These are phyloP conservation scores for Pythium plurisporium DNA, from an alignment of 352 stramenopile genomes.

Conservation along the genomic window DNA sequence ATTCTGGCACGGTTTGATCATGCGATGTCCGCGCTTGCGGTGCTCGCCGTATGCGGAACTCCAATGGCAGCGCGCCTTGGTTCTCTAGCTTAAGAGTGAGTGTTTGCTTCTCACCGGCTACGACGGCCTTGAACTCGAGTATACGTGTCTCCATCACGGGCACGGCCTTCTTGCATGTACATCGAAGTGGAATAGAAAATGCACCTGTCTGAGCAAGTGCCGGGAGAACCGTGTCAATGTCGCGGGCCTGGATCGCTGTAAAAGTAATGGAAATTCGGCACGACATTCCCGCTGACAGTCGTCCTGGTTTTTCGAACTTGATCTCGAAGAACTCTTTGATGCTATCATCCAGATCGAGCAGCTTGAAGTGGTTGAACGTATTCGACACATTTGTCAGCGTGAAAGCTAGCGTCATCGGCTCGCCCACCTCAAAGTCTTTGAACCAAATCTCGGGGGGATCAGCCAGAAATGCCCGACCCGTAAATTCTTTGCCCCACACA, in stretches of 20 bases:
- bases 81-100: constrained; percentile 63
- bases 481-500: constrained; percentile 80
- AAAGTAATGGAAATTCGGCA: constrained; percentile 76
- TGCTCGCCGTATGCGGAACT: constrained; percentile 31
- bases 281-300: constrained; percentile 88
- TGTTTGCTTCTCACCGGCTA: constrained; percentile 72
- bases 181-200: constrained; percentile 74
- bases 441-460: constrained; percentile 82
- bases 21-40: background rate
- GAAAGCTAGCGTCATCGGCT: constrained; percentile 49
- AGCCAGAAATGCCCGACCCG: constrained; percentile 70
- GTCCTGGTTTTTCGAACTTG: constrained; percentile 75
- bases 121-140: constrained; percentile 63
- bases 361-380: constrained; percentile 90
- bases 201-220: constrained; percentile 76
- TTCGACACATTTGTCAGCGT: constrained; percentile 90
- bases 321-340: constrained; percentile 88
- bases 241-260: constrained; percentile 44
- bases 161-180: constrained; percentile 77
- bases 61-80: constrained; percentile 56
- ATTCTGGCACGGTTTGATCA: background rate
- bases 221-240: constrained; percentile 60
- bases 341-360: constrained; percentile 66
- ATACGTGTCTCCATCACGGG: constrained; percentile 40
- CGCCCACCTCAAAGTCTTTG: constrained; percentile 87